Percentiles rank a stretch among this genome's conserved stretches.
Conservation (phyloP, 768 basidiomycete species). For the Lentinula sp. region DNA sequence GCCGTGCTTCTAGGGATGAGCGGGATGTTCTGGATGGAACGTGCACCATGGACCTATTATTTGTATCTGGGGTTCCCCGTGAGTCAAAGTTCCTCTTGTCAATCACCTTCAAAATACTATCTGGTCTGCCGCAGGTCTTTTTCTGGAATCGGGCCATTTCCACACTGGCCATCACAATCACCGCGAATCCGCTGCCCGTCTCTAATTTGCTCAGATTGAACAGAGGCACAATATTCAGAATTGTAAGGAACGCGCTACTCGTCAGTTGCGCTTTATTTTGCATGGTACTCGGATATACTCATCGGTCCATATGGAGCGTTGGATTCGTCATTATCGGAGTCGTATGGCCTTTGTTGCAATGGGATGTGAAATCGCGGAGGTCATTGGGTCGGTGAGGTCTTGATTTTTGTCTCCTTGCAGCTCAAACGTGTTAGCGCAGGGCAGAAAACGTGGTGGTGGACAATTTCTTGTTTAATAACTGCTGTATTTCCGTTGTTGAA, state of each 20-base stretch:
- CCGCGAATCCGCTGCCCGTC: neutral
- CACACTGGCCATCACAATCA: neutral
- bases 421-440: neutral
- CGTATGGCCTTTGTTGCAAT: constrained; percentile 57
- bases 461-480: constrained; percentile 41
- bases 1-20: constrained; percentile 30
- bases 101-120: neutral
- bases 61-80: constrained; percentile 66
- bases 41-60: constrained; percentile 67
- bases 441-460: constrained; percentile 31
- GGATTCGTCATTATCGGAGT: constrained; percentile 56
- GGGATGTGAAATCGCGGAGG: constrained; percentile 30
- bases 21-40: constrained; percentile 51
- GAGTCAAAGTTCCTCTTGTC: neutral
- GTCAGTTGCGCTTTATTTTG: neutral
- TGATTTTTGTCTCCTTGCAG: neutral
- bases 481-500: constrained; percentile 66
- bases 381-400: neutral
- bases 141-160: constrained; percentile 2
- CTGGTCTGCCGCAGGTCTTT: neutral
- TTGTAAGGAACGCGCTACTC: neutral
- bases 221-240: neutral
- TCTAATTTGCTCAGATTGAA: neutral
- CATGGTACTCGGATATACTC: constrained; percentile 60
- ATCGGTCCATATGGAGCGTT: constrained; percentile 67